Percentiles rank a stretch among this genome's conserved stretches.
These are phyloP conservation scores for Wickerhamiella parazyma DNA, from an alignment of 805 yeast species.

Conservation along the genomic window DNA sequence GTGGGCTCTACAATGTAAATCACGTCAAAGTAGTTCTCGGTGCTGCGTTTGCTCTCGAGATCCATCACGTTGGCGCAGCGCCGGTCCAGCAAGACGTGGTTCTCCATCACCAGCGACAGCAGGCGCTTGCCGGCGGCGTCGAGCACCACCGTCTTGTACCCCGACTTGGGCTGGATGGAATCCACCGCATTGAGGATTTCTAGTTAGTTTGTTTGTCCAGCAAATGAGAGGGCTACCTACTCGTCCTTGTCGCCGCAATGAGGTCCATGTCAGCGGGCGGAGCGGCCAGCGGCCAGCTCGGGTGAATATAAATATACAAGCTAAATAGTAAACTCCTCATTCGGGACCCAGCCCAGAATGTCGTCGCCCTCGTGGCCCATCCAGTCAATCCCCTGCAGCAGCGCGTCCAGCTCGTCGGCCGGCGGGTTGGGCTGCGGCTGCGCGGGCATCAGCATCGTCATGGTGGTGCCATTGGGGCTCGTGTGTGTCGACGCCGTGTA, in stretches of 20 bases:
- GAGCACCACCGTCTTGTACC: constrained; percentile 25
- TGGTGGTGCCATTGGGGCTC: constrained; percentile 84
- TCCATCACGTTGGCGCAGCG: constrained; percentile 40
- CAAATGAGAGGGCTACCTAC: neutral
- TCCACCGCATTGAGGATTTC: constrained; percentile 28
- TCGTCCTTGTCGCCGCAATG: constrained; percentile 2
- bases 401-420: constrained; percentile 19
- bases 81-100: constrained; percentile 27
- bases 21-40: constrained; percentile 58
- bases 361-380: constrained; percentile 72
- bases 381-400: constrained; percentile 70
- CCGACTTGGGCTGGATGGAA: constrained; percentile 31
- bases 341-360: constrained; percentile 73
- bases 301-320: neutral
- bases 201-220: constrained; percentile 5
- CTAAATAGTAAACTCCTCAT: constrained; percentile 11
- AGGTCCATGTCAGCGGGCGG: constrained; percentile 9
- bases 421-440: constrained; percentile 23
- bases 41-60: constrained; percentile 47
- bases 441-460: constrained; percentile 80
- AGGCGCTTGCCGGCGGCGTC: constrained; percentile 21
- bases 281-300: too few species aligned
- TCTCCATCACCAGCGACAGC: constrained; percentile 25
- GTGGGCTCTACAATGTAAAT: constrained; percentile 66
- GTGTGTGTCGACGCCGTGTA: constrained; percentile 75